Conservation (phyloP, 2,329 filamentous ascomycete genomes). For the Fusarium albidum region DNA sequence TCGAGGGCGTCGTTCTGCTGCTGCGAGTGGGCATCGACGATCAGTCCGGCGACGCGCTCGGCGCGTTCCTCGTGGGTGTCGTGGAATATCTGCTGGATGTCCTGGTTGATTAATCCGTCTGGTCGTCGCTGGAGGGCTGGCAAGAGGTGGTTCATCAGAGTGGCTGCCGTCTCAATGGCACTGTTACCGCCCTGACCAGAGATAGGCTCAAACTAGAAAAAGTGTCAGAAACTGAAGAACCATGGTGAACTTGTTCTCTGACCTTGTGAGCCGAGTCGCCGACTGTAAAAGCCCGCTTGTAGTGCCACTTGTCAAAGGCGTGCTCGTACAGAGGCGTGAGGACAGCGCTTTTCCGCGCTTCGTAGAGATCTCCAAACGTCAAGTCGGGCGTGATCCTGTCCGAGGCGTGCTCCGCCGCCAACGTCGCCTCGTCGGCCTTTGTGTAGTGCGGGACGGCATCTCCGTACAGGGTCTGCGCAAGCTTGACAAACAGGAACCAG, state of each 20-base stretch:
- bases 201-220: constrained; percentile 1
- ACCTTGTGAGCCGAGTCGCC: constrained; percentile 54
- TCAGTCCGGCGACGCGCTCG: too few relatives aligned
- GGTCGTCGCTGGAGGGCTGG: too few relatives aligned
- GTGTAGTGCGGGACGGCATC: constrained; percentile 13
- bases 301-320: constrained; percentile 50
- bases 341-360: constrained; percentile 34
- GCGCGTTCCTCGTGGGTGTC: too few relatives aligned
- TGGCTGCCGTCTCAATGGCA: constrained; percentile 12
- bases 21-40: too few relatives aligned
- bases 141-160: neutral
- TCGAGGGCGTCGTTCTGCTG: too few relatives aligned
- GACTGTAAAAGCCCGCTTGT: constrained; percentile 48
- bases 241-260: neutral
- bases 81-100: too few relatives aligned
- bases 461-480: constrained; percentile 3
- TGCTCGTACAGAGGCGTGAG: constrained; percentile 47
- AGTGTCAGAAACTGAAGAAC: neutral
- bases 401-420: neutral
- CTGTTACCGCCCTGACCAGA: constrained; percentile 9
- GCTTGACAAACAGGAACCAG: constrained; percentile 13
- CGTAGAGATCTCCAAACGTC: constrained; percentile 3
- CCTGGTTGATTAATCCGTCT: too few relatives aligned
- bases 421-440: neutral
- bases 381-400: neutral